A percentile compares a stretch with the other conserved stretches of the same genome.
phyloP scores from a whole-genome alignment of 805 yeast genomes.

The Schwanniomyces sp. region DNA sequence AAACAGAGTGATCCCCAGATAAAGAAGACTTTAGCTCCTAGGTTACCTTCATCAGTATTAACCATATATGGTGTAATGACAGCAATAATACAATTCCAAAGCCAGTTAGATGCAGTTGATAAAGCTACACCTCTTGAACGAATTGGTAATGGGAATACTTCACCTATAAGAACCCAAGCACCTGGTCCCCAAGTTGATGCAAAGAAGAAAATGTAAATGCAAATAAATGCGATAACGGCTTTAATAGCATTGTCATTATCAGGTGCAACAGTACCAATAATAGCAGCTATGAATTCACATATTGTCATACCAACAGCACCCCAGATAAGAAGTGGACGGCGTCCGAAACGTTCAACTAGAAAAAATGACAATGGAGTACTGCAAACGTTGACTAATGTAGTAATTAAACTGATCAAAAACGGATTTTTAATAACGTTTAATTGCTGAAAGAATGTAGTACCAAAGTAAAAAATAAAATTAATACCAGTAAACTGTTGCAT shows the following conservation, averaged over 20 bases:
- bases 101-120: constrained; percentile 38
- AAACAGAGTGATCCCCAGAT: constrained; percentile 44
- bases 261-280: constrained; percentile 42
- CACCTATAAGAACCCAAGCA: constrained; percentile 38
- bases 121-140: constrained; percentile 35
- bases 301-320: constrained; percentile 66
- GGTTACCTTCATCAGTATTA: constrained; percentile 36
- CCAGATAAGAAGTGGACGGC: constrained; percentile 57
- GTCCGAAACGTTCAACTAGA: constrained; percentile 54
- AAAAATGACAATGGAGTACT: constrained; percentile 34
- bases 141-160: constrained; percentile 36
- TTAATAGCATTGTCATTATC: constrained; percentile 29
- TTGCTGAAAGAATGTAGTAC: constrained; percentile 73
- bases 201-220: constrained; percentile 40
- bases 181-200: constrained; percentile 45
- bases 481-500: constrained; percentile 90
- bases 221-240: constrained; percentile 35
- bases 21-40: constrained; percentile 42
- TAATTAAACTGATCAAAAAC: constrained; percentile 34
- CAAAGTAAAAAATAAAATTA: constrained; percentile 87
- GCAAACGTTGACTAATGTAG: constrained; percentile 6
- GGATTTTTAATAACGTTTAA: constrained; percentile 46
- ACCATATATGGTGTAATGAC: constrained; percentile 29
- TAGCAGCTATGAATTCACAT: constrained; percentile 51
- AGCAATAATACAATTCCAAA: constrained; percentile 27